Conservation (phyloP, 2,329 filamentous ascomycete genomes). For the Aspergillus sp. region DNA sequence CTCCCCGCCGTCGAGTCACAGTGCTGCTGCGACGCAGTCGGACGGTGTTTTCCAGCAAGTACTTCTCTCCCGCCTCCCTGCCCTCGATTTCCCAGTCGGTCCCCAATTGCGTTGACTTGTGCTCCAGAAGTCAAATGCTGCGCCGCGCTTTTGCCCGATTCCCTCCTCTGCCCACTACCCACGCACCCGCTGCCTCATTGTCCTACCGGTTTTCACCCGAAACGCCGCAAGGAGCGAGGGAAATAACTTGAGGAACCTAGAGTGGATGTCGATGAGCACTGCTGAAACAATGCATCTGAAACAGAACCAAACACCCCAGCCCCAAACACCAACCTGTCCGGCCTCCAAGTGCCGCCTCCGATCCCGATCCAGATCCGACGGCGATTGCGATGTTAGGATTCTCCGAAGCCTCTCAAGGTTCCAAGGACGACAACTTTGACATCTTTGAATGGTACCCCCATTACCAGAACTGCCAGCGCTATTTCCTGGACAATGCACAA, state of each 20-base stretch:
- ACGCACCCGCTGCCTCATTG: not conserved
- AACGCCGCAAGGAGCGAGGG: not conserved
- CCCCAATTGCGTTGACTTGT: conserved; percentile 4
- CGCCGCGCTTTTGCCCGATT: conserved; percentile 3
- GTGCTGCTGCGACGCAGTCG: conserved; percentile 37
- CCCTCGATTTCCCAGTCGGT: not conserved
- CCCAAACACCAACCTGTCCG: conserved; percentile 16
- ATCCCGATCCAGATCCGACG: conserved; percentile 37
- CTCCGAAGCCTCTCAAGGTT: conserved; percentile 34
- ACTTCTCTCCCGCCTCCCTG: conserved; percentile 14
- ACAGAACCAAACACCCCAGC: conserved; percentile 15
- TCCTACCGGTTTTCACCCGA: not conserved
- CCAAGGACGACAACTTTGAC: conserved; percentile 51
- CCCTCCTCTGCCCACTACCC: not conserved
- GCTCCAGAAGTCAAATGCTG: conserved; percentile 4
- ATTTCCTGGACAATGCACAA: conserved; percentile 90
- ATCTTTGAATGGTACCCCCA: conserved; percentile 92
- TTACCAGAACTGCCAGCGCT: conserved; percentile 84
- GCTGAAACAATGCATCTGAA: conserved; percentile 9
- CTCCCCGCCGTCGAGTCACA: conserved; percentile 31
- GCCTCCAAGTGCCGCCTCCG: conserved; percentile 28
- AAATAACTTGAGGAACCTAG: not conserved
- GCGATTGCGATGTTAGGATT: conserved; percentile 40
- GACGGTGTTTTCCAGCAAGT: conserved; percentile 35
- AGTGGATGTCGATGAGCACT: not conserved